These are phyloP conservation scores for Phlyctochytrium bullatum DNA, from an alignment of 192 early-diverging fungal species.

Conservation along the genomic window DNA sequence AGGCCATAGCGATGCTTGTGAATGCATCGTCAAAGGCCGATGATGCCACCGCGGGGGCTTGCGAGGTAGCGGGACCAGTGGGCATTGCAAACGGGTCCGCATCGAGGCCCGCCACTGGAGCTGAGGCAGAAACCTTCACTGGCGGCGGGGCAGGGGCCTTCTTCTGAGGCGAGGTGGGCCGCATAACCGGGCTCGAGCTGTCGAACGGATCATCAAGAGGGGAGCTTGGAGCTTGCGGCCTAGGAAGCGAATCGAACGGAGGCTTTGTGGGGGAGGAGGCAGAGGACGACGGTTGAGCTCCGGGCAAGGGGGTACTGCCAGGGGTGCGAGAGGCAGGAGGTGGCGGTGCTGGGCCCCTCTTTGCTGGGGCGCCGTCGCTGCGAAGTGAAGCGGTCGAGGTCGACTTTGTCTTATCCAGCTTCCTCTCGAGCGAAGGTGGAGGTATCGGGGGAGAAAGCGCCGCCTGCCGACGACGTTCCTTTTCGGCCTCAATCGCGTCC, in stretches of 20 bases:
- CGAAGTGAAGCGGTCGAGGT: not conserved
- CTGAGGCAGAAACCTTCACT: not conserved
- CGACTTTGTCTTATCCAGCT: not conserved
- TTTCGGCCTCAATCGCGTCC: constrained; percentile 20
- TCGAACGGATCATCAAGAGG: not conserved
- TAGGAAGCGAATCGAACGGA: not conserved
- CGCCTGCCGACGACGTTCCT: constrained; percentile 7
- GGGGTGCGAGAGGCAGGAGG: constrained; percentile 5
- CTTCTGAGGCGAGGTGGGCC: no score
- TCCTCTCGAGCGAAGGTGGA: not conserved
- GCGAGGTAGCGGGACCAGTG: not conserved
- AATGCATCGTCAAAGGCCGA: constrained; percentile 14
- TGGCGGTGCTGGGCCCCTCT: constrained; percentile 16
- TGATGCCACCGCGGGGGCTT: not conserved
- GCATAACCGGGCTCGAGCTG: no score
- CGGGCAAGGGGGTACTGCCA: not conserved
- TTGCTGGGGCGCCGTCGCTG: constrained; percentile 1
- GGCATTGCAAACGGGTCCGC: not conserved
- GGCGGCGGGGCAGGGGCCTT: no score
- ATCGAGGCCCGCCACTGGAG: constrained; percentile 1
- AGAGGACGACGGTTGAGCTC: not conserved
- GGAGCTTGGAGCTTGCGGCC: no score
- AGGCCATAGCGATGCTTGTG: constrained; percentile 1
- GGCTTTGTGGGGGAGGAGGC: not conserved
- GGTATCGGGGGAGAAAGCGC: constrained; percentile 10